Base-by-base conservation (phyloP, 2,329 filamentous ascomycete species). In the Paraphaeosphaeria sporulosa region DNA sequence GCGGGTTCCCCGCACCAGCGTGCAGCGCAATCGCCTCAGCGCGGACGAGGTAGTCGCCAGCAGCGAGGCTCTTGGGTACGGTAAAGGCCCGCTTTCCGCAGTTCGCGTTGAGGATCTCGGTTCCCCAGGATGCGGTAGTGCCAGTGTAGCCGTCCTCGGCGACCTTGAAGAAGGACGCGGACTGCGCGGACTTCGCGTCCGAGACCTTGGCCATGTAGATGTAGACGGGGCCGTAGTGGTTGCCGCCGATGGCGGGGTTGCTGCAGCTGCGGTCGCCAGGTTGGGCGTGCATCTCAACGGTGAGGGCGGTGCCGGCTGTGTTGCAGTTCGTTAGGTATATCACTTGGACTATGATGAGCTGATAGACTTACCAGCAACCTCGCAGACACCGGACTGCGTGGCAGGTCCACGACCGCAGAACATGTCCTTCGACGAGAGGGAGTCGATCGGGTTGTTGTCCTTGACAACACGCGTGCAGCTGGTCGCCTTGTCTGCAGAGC, bases 41-140 rank as follows among this genome's bases (percentile, higher is more conserved):
- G 9, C 74, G 69, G 23, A 76, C 73, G 8, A 77, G 68, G 59
- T 76, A 77, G 58, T 77, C 66, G 17, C 75, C 73, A 4, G 63
- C 36, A 19, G 74, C 75, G 25, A 76, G 59, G 58, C 55, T 70
- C 65, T 71, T 76, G 52, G 75, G 75, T 9, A 77, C 75, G 12
- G 71, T 74, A 58, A 77, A 77, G 2, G 73, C 62, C 40, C 71
- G 64, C 67, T 76, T 77, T 52, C 74, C 74, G 61, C 74, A 76
- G 69, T 77, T 77, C 23, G 75, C 74, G 63, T 76, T 77, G 52
- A 77, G 71, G 61, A 76, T 76, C 67, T 77, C 73, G 17, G 75
- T 77, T 13, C 74, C 74, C 75, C 75, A 77, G 0, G 73, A 71
- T 0, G 72, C 69, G 0, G 71, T 75, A 3, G 73, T 76, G 58